phyloP scores from a whole-genome alignment of 2,329 filamentous ascomycete species.

The Colletotrichum zoysiae region DNA sequence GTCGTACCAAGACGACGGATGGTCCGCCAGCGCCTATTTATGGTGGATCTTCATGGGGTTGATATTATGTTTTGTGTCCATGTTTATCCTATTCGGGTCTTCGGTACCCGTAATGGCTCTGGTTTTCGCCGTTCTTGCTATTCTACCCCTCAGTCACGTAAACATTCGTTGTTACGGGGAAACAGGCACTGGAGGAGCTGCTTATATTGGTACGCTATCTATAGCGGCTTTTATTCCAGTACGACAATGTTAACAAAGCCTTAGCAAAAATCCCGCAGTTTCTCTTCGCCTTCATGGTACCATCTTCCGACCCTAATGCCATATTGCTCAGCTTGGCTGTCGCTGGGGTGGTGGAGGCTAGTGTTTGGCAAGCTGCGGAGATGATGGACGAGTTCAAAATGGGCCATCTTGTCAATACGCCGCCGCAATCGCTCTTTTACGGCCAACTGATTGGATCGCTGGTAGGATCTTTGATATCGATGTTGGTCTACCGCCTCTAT shows the following conservation, averaged over 20 bases:
- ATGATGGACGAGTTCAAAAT: conserved; percentile 24
- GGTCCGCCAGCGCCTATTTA: background rate
- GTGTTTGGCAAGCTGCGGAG: conserved; percentile 16
- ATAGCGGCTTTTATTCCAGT: too few species aligned
- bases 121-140: background rate
- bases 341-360: conserved; percentile 9
- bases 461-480: background rate
- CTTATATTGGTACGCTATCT: background rate
- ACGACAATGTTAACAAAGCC: background rate
- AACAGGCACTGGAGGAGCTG: conserved; percentile 13
- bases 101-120: background rate
- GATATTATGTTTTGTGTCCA: background rate
- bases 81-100: background rate
- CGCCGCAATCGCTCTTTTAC: conserved; percentile 6
- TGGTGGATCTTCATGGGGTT: background rate
- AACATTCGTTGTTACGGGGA: conserved; percentile 6
- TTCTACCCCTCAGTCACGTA: conserved; percentile 5
- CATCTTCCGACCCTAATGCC: conserved; percentile 9
- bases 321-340: conserved; percentile 15
- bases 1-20: background rate
- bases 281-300: conserved; percentile 6
- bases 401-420: conserved; percentile 1
- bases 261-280: conserved; percentile 12
- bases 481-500: conserved; percentile 7
- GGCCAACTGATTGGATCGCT: conserved; percentile 8